Conservation (phyloP, 1,284 basidiomycete genomes). For the Ustilago loliicola region DNA sequence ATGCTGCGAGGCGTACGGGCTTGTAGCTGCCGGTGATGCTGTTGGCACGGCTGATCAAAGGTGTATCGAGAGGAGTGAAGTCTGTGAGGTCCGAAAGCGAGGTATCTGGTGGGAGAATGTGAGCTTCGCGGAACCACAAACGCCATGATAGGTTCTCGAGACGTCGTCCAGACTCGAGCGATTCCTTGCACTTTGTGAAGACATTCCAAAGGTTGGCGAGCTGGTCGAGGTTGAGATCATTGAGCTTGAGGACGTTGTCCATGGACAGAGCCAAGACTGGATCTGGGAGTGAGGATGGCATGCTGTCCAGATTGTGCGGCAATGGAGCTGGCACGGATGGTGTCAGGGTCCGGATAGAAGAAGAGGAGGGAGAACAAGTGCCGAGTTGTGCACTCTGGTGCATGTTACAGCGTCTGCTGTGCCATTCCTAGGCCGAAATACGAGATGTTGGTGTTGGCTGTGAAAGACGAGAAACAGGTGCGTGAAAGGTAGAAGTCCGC, state of each 20-base stretch:
- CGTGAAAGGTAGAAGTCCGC: neutral
- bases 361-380: slow-evolving; percentile 7
- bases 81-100: slow-evolving; percentile 58
- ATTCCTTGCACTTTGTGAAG: slow-evolving; percentile 84
- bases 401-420: slow-evolving; percentile 34
- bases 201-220: slow-evolving; percentile 72
- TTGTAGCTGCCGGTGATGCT: slow-evolving; percentile 54
- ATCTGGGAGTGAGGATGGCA: slow-evolving; percentile 52
- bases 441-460: slow-evolving; percentile 4
- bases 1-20: slow-evolving; percentile 25
- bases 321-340: slow-evolving; percentile 5
- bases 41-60: slow-evolving; percentile 54
- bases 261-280: slow-evolving; percentile 62
- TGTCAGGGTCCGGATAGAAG: slow-evolving; percentile 2
- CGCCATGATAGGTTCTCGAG: slow-evolving; percentile 89
- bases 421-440: slow-evolving; percentile 34
- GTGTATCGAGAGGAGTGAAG: slow-evolving; percentile 57
- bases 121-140: slow-evolving; percentile 80
- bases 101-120: slow-evolving; percentile 59
- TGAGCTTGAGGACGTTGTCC: slow-evolving; percentile 58
- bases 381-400: slow-evolving; percentile 28
- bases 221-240: slow-evolving; percentile 58
- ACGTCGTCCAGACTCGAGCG: slow-evolving; percentile 80
- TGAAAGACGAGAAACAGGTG: neutral
- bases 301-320: slow-evolving; percentile 27